Evolutionary conservation across 495 filamentous ascomycete species (phyloP), one percentile per base, ranked within the genome.

Genomic region (Daldinia bambusicola): DNA sequence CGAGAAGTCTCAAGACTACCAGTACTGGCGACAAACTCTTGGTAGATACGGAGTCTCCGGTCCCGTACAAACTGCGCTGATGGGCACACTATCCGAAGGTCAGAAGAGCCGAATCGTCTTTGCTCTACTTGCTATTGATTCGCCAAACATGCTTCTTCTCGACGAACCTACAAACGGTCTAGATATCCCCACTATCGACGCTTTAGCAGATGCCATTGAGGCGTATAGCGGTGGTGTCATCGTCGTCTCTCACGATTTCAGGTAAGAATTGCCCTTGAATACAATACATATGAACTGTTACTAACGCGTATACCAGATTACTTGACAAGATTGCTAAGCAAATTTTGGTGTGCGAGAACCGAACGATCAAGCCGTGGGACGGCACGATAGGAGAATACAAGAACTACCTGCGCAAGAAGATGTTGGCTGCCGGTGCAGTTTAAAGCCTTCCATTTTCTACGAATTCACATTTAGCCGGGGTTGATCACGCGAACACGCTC

Each of bases 251-350:
- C 95, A 99, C 89, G 95, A 99, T 80, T 99, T 99, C 87, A 91
- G 95, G 92, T 94, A 86, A 76, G 88, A 43, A 58, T 50, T 50
- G 1, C 20, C 31, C 20, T 1, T n/a, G 13, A 53, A 36, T 4
- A 10, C 36, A n/a, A 12, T 34, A 4, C 5, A 52, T 38, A 37
- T 53, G 2, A 37, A 9, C 38, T 50, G n/a, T 53, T 45, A 52
- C 76, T 80, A 64, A 79, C 66, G 32, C 37, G 10, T 14, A 32
- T 5, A 51, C 41, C 71, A 95, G 93, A 85, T 84, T 99, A 69
- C 90, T 99, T 66, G 95, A 99, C 86, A 98, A 97, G 87, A 99
- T 99, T 79, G 95, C 95, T 70, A 99, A 98, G 87, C 94, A 99
- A 78, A 99, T 99, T 81, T 89, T 98, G 80, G 95, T 99, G 38